These are phyloP conservation scores for Schrenkiella parvula DNA, from an alignment of 345 rosid genomes.

Conservation along the genomic window DNA sequence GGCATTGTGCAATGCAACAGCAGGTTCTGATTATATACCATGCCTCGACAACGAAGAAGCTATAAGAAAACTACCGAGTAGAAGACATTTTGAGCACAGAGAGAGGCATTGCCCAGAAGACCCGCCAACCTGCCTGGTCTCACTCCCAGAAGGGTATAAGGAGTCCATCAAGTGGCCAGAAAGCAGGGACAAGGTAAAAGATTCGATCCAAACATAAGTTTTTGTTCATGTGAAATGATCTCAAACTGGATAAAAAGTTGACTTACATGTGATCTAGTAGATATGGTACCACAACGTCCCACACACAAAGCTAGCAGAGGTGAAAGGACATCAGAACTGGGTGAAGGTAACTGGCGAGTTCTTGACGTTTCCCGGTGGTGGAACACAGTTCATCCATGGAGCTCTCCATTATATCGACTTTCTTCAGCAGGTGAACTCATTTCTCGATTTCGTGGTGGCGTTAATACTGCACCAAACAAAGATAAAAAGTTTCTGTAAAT, in stretches of 20 bases:
- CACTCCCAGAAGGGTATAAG: slow-evolving; percentile 67
- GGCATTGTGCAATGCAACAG: slow-evolving; percentile 73
- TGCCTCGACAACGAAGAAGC: slow-evolving; percentile 90
- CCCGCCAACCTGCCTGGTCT: slow-evolving; percentile 68
- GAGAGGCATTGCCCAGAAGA: slow-evolving; percentile 96
- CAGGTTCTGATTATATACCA: slow-evolving; percentile 87
- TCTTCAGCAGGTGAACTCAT: slow-evolving; percentile 52
- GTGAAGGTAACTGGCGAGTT: slow-evolving; percentile 89
- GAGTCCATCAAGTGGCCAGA: slow-evolving; percentile 69
- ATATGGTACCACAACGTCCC: slow-evolving; percentile 98
- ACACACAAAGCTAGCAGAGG: slow-evolving; percentile 62
- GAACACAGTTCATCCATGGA: slow-evolving; percentile 94
- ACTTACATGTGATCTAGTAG: slow-evolving; percentile 36
- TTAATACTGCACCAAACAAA: neutral
- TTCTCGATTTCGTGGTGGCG: neutral
- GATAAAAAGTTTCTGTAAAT: neutral
- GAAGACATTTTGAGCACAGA: slow-evolving; percentile 74
- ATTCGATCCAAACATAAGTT: neutral
- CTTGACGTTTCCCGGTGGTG: slow-evolving; percentile 94
- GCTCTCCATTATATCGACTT: slow-evolving; percentile 86
- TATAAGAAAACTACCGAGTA: slow-evolving; percentile 42
- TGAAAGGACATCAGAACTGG: slow-evolving; percentile 98
- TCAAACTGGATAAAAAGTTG: neutral
- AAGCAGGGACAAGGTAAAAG: slow-evolving; percentile 76
- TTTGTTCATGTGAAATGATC: neutral